Evolutionary conservation across 2,329 filamentous ascomycete species (phyloP), one percentile per base, ranked within the genome.

Genomic region (Monosporascus sp.): DNA sequence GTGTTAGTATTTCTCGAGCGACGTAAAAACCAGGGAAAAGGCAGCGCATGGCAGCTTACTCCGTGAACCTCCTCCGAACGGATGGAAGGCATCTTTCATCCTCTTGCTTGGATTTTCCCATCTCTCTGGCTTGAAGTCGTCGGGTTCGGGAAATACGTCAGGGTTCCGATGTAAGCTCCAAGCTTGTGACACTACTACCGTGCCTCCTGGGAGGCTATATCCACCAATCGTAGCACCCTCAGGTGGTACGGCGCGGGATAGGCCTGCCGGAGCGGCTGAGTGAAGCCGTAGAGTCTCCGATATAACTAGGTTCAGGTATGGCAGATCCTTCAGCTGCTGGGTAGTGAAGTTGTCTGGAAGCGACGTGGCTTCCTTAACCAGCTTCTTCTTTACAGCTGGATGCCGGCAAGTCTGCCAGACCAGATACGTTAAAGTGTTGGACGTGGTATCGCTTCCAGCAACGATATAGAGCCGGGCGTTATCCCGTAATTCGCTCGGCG

Each of bases 401-500:
- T 65, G 53, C 17, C 59, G 54, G 49, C 66, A 70, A 8, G 75
- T 61, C 5, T 64, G 58, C 71, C 72, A 80, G 6, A 74, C 58
- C 0, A 77, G 61, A 51, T 79, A 81, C 0, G 77, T 81, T 44
- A 81, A 54, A 0, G 75, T 75, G 14, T 71, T 68, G 1, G 78
- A 73, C 0, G 78, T 80, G 0, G 79, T 82, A 52, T 81, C 78
- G 38, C 70, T 77, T 2, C 79, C 79, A 1, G 77, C 79, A 5
- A 78, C 41, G n/a, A 57, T 53, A 25, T 54, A 57, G 6, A 48
- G 20, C 39, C 34, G 65, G 0, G 76, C 76, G 46, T 78, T 72
- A 17, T 60, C 57, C 3, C 59, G 52, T 1, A 78, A 66, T 24
- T 79, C 73, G 1, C 58, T 22, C 9, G 65, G 61, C 3, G 53